phyloP scores from a whole-genome alignment of 306 rosid species.

The Styphnolobium japonicum region DNA sequence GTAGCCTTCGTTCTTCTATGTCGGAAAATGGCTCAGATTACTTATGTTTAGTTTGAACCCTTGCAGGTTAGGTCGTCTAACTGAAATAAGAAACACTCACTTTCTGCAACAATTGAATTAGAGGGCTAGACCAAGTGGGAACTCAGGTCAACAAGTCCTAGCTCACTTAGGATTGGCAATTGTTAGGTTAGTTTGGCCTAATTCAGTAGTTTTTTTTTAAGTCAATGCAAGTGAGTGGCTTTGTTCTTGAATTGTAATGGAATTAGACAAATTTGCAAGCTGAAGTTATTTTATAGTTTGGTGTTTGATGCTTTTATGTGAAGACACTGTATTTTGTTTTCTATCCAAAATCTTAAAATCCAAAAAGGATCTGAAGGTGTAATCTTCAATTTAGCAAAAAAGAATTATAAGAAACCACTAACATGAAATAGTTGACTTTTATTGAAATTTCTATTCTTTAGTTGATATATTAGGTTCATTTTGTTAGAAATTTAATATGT shows the following conservation, averaged over 20 bases:
- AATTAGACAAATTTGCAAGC: background rate
- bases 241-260: background rate
- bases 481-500: background rate
- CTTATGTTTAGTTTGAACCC: no score
- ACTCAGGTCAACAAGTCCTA: no score
- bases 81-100: no score
- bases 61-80: no score
- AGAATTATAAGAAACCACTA: background rate
- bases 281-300: background rate
- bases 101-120: no score
- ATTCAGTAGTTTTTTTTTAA: background rate
- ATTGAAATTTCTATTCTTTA: constrained; percentile 18
- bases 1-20: no score
- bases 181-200: background rate
- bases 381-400: background rate
- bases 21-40: no score
- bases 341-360: background rate
- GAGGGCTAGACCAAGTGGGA: no score
- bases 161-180: no score
- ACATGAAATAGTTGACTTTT: constrained; percentile 27
- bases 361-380: background rate
- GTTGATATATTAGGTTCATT: background rate
- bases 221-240: background rate
- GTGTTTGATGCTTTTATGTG: background rate
- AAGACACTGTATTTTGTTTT: background rate